Evolutionary conservation across 1,139 yeast species (phyloP), one percentile per base, ranked within the genome.

Genomic region (Arxiozyma slooffiae): DNA sequence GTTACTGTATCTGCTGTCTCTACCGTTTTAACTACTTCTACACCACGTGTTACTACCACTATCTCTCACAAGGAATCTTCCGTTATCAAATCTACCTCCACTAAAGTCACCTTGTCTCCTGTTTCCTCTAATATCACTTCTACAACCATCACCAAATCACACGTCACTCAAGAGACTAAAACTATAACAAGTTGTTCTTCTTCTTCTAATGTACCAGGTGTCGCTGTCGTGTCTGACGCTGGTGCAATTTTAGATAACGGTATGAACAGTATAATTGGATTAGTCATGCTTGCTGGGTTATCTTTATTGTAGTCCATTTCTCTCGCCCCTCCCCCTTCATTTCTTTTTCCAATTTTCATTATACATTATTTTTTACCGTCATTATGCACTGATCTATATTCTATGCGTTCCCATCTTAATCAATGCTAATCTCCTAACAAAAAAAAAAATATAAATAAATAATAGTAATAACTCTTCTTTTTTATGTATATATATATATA

Each of bases 1-100:
- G 63, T 60, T 22, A 62, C 70, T 41, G 53, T 62, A 41, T 58
- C 70, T 14, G 54, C 63, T 39, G 63, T 73, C 39, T 53, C 73
- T 23, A 64, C 71, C 34, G 61, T 61, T 46, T 60, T 63, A 24
- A 55, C 63, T 39, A 64, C 69, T 42, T 67, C 69, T 50, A 65
- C 68, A 21, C 55, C 63, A 46, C 59, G 55, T 59, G 55, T 63
- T 39, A 64, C 67, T 38, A 53, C 56, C 30, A 57, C 59, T 23
- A 7, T 55, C 18, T 41, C 54, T 9, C 36, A 48, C 37, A 38
- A 49, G 38, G 44, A 41, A 41, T 38, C 30, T 21, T 24, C 40
- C 38, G n/a, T n/a, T n/a, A n/a, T n/a, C n/a, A n/a, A n/a, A n/a
- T 18, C 38, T n/a, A n/a, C n/a, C n/a, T n/a, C n/a, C n/a, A n/a